These are phyloP conservation scores for Boletus rubescentipes DNA, from an alignment of 768 basidiomycete genomes.

Conservation along the genomic window DNA sequence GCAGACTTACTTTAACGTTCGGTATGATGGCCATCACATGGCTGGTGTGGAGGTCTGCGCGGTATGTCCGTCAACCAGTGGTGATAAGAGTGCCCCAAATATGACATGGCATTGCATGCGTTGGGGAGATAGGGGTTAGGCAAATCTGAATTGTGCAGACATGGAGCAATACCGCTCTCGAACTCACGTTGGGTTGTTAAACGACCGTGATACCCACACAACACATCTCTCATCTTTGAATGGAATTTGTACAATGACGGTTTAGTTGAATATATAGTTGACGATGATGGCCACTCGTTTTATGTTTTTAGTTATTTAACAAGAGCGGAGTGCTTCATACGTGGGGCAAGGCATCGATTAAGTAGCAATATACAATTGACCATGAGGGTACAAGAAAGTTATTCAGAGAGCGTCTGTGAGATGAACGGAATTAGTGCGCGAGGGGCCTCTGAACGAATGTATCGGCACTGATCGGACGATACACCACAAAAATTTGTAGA, in stretches of 20 bases:
- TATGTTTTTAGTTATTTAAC: too few relatives aligned
- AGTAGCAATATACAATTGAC: too few relatives aligned
- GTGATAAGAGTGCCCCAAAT: conserved; percentile 24
- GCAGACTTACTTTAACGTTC: conserved; percentile 46
- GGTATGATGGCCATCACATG: conserved; percentile 49
- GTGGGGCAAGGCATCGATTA: too few relatives aligned
- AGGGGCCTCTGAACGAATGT: too few relatives aligned
- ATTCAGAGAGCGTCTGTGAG: too few relatives aligned
- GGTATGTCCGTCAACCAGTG: conserved; percentile 35
- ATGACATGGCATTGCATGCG: conserved; percentile 10
- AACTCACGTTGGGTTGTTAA: neutral
- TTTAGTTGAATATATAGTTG: conserved; percentile 7
- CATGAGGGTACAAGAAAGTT: too few relatives aligned
- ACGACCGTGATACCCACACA: neutral
- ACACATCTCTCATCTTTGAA: neutral
- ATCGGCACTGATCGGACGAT: too few relatives aligned
- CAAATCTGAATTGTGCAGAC: conserved; percentile 5
- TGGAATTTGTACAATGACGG: neutral
- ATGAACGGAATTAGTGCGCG: too few relatives aligned
- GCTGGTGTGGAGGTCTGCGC: conserved; percentile 53
- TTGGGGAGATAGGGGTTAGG: conserved; percentile 1
- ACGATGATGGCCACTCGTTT: neutral
- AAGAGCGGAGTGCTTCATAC: too few relatives aligned
- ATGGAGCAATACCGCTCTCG: neutral
- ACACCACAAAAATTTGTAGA: too few relatives aligned